These are phyloP conservation scores for Diaporthe humulicola DNA, from an alignment of 2,329 filamentous ascomycete species.

Conservation along the genomic window DNA sequence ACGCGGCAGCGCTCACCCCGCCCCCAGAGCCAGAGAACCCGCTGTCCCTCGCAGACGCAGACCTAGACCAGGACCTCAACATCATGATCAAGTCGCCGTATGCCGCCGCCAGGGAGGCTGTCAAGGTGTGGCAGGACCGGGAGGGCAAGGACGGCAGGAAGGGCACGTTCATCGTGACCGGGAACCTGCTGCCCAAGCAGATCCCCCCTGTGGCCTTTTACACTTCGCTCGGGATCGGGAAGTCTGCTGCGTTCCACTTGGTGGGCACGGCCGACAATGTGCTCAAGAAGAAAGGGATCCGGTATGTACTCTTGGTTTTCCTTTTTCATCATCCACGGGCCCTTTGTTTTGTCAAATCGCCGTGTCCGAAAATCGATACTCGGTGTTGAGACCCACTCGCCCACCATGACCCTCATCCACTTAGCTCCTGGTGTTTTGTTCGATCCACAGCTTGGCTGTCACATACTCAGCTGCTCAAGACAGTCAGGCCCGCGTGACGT, in stretches of 20 bases:
- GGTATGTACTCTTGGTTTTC: slow-evolving; percentile 27
- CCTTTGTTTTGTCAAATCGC: neutral
- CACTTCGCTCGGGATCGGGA: slow-evolving; percentile 35
- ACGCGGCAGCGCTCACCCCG: slow-evolving; percentile 27
- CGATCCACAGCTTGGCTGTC: neutral
- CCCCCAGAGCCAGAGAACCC: slow-evolving; percentile 38
- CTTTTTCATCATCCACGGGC: neutral
- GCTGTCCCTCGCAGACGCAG: slow-evolving; percentile 28
- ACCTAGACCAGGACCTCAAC: slow-evolving; percentile 29
- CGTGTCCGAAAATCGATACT: neutral
- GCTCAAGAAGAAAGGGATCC: slow-evolving; percentile 37
- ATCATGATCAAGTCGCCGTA: slow-evolving; percentile 38
- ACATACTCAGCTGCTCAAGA: neutral
- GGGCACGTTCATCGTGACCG: slow-evolving; percentile 39
- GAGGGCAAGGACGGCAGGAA: slow-evolving; percentile 28
- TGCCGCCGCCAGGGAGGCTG: slow-evolving; percentile 34
- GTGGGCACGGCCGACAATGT: slow-evolving; percentile 35
- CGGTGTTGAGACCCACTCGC: neutral
- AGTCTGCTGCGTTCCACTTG: slow-evolving; percentile 33
- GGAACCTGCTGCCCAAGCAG: slow-evolving; percentile 31
- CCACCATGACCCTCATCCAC: too few relatives aligned
- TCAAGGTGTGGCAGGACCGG: slow-evolving; percentile 31
- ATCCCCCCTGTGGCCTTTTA: slow-evolving; percentile 25
- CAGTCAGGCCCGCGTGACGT: neutral
- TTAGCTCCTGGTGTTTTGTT: neutral